Evolutionary conservation across 345 rosid genomes (phyloP).

Genomic region (Eutrema japonicum): DNA sequence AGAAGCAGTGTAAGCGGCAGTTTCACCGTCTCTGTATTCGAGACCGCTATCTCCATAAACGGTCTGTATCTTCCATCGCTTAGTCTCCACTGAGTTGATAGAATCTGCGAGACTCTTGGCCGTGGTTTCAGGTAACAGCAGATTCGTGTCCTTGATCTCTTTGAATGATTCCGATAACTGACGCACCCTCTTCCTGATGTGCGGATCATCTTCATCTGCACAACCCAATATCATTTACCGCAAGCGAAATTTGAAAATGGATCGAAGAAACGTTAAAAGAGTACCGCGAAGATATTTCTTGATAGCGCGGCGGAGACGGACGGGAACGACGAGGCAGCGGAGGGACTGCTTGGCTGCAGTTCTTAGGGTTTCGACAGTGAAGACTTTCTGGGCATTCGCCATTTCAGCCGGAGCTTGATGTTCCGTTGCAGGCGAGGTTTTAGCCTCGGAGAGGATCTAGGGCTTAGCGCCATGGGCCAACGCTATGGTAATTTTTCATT

Average conservation of each 20-base stretch:
- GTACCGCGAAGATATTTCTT: slow-evolving; percentile 76
- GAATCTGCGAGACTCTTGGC: slow-evolving; percentile 79
- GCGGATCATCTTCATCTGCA: slow-evolving; percentile 80
- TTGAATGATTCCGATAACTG: slow-evolving; percentile 70
- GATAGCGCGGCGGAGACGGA: slow-evolving; percentile 88
- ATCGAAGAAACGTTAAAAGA: neutral
- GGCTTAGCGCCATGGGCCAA: neutral
- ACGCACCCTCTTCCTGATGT: slow-evolving; percentile 79
- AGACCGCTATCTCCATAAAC: slow-evolving; percentile 86
- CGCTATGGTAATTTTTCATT: neutral
- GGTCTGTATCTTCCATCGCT: slow-evolving; percentile 89
- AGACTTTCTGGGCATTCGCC: slow-evolving; percentile 46
- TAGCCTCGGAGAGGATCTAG: neutral
- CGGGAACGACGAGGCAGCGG: slow-evolving; percentile 74
- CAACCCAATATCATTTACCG: neutral
- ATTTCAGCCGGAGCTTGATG: slow-evolving; percentile 39
- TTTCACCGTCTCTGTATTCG: slow-evolving; percentile 74
- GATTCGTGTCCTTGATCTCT: slow-evolving; percentile 66
- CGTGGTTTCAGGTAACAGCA: slow-evolving; percentile 55
- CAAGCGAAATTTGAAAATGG: neutral
- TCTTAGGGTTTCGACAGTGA: slow-evolving; percentile 62
- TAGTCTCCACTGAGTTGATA: slow-evolving; percentile 74
- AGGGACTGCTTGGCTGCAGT: slow-evolving; percentile 79
- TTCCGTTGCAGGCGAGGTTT: slow-evolving; percentile 30
- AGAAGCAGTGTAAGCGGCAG: slow-evolving; percentile 88